Base-by-base conservation (phyloP, 1,284 basidiomycete genomes). In the Cryptococcus floricola region DNA sequence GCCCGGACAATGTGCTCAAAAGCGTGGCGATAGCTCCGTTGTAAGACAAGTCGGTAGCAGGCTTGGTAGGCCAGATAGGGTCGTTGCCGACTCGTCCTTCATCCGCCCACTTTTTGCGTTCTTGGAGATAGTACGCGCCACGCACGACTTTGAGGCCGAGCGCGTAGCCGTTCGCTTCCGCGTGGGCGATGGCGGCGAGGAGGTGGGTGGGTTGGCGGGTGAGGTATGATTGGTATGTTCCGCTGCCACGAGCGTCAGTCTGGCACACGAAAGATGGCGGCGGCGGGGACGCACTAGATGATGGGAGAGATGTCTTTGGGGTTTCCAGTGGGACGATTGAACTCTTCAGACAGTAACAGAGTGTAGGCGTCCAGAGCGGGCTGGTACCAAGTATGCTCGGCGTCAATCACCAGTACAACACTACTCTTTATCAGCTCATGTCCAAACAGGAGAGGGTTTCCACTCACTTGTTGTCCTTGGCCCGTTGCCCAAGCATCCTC, bases 101-200 rank as follows among this genome's bases (percentile, higher is more conserved):
- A 19, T 64, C 54, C 34, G 58, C 55, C 76, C 76, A 78, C 56
- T 69, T 70, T 49, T 67, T 54, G 42, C 72, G 55, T 71, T 97
- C 95, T 54, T 87, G 82, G 1, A 85, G 82, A 66, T 94, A 89
- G 75, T 97, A 98, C 2, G 94, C 94, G 0, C 94, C 95, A 25
- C 95, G 85, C 37, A 98, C 94, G 54, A 98, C 86, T 78, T 98
- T 98, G 60, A 94, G 85, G 16, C 94, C 94, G 2, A 98, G 82
- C 0, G 87, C 81, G 73, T 92, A 97, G 45, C 83, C 81, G 64
- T 86, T 80, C 47, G 73, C 74, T 60, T 84, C 80, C 8, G 94
- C 88, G 54, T 89, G 85, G n/a, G 78, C 77, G 46, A 94, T 76
- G 37, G 85, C 83, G 28, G 83, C 82, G 0, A 78, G 78, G 18